Conservation (phyloP, 176 grass and related monocot genomes). For the Phoenix roebelenii region DNA sequence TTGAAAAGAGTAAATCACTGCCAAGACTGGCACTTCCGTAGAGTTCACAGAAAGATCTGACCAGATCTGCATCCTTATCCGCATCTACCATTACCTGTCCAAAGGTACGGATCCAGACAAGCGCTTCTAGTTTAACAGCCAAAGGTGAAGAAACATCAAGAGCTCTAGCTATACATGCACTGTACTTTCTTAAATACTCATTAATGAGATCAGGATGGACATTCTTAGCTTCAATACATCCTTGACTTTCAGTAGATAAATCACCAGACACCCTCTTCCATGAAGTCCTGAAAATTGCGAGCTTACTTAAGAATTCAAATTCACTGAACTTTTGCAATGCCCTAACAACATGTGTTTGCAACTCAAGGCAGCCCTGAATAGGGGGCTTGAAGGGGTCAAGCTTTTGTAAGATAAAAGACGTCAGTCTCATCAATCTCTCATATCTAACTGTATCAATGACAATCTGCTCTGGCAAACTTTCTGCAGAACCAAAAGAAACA, state of each 20-base stretch:
- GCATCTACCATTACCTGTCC: slow-evolving; percentile 34
- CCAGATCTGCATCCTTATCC: slow-evolving; percentile 28
- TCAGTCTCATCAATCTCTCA: slow-evolving; percentile 43
- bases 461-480: slow-evolving; percentile 18
- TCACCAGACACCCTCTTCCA: slow-evolving; percentile 23
- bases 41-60: slow-evolving; percentile 29
- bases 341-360: slow-evolving; percentile 77
- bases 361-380: slow-evolving; percentile 57
- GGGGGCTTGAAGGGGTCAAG: slow-evolving; percentile 61
- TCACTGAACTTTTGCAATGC: slow-evolving; percentile 61
- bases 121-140: slow-evolving; percentile 64
- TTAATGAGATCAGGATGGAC: slow-evolving; percentile 31
- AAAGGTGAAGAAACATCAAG: slow-evolving; percentile 53
- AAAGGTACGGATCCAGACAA: slow-evolving; percentile 65
- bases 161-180: slow-evolving; percentile 38
- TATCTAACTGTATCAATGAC: slow-evolving; percentile 22
- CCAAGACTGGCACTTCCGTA: slow-evolving; percentile 36
- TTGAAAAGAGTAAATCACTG: slow-evolving; percentile 48
- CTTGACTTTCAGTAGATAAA: slow-evolving; percentile 21
- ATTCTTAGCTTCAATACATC: slow-evolving; percentile 20
- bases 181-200: slow-evolving; percentile 52
- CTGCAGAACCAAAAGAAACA: slow-evolving; percentile 35
- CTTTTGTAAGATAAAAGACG: slow-evolving; percentile 59
- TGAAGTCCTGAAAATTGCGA: slow-evolving; percentile 32
- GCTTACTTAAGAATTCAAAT: slow-evolving; percentile 53